Evolutionary conservation across 345 rosid genomes (phyloP), one percentile per base, ranked within the genome.

Genomic region (Populus alba): DNA sequence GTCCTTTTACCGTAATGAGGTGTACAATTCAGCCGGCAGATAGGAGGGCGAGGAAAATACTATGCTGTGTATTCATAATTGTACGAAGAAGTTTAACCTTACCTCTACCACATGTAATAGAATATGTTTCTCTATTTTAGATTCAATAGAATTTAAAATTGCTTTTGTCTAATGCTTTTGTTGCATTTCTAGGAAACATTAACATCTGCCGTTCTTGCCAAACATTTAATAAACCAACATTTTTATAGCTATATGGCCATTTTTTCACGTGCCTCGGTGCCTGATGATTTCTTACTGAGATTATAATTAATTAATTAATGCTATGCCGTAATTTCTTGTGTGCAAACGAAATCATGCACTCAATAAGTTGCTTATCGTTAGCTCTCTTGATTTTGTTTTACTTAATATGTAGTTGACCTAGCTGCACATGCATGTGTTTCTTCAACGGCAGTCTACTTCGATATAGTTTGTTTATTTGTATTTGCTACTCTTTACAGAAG

Each of bases 11-110:
- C 72, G 55, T 61, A 80, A 72, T 73, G 82, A 87, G 84, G 59
- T 80, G 82, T 84, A 81, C 38, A 75, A 83, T 77, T 79, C 74
- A 79, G 75, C 77, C 74, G 78, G 85, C 84, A 77, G 79, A 86
- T 69, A 71, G 76, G 66, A 51, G 75, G 71, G 72, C 38, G 63
- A 81, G 72, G 81, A 55, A 81, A 75, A 33, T 55, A 82, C 63
- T 66, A 75, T 66, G 31, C 51, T 79, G 29, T 63, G 70, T 79
- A 80, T 74, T 75, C 83, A 43, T 66, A 55, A 20, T 78, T 79
- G 78, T 79, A 74, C 76, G 79, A 69, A 73, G 79, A 71, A 73
- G 66, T 84, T 72, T 74, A 76, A 73, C 75, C 81, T 55, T 65
- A 13, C 65, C 31, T 62, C 68, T 43, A 31, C 72, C 51, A 22